Evolutionary conservation across 352 stramenopile species (phyloP), one percentile per base, ranked within the genome.

Genomic region (Pythium coloratum): DNA sequence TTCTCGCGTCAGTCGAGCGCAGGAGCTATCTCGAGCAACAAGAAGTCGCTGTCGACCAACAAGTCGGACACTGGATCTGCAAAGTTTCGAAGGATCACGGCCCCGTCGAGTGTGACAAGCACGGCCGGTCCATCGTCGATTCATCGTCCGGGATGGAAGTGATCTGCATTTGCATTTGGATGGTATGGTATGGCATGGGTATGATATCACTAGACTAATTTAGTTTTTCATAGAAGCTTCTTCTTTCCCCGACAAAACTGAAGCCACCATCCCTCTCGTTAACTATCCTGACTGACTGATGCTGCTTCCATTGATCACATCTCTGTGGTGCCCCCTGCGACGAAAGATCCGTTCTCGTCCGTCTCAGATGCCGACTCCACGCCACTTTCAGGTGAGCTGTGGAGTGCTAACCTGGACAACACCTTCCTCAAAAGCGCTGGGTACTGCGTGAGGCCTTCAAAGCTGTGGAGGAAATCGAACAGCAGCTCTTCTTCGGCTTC

Each of bases 391-490:
- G 42, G 18, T 26, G 55, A 56, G n/a, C n/a, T 54, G 20, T 71
- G 51, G 6, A 32, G 13, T 5, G 46, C 36, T 6, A 72, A 50
- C 12, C 40, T 51, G 3, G 34, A 20, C 46, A 95, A 73, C 44
- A 95, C 84, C 80, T 88, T 81, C 18, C 58, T 67, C 38, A 95
- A 76, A 26, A 94, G 64, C 2, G 70, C 76, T 54, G 84, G 76
- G 32, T 93, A 76, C 70, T 89, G 71, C 53, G 72, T 88, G 14
- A 95, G 76, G 33, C 68, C 87, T 60, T 95, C 88, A 62, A 94
- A 89, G 51, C 78, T 72, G 50, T 93, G 82, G 44, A 95, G 59
- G 33, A 94, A 83, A 53, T 95, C 86, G 49, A 95, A 88, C 2
- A 95, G 67, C 34, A 90, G 60, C 58, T 93, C 84, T 49, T 95